Evolutionary conservation across 768 basidiomycete species (phyloP), one percentile per base, ranked within the genome.

Genomic region (Grammothele lineata): DNA sequence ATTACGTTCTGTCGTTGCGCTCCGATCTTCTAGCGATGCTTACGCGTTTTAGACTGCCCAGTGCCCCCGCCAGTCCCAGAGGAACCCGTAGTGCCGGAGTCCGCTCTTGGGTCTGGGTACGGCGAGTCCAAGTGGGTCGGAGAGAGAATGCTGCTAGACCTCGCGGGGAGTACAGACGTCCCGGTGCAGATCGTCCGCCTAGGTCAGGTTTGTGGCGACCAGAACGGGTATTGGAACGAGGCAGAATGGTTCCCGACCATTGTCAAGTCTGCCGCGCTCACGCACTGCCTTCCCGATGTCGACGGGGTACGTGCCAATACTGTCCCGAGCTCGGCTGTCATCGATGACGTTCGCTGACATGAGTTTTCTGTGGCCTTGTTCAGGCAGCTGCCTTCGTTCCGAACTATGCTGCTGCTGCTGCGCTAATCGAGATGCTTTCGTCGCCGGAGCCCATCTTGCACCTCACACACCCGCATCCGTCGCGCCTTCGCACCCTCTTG

Each of bases 241-340:
- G 44, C 42, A 8, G 70, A 72, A 37, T 72, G 71, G 68, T 39
- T 72, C 32, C 69, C 71, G 18, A 50, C 57, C 30, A 34, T 72
- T 5, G 56, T 70, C 15, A 54, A 58, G 30, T 55, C 59, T 7
- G 39, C 37, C 2, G 30, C 19, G 23, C 19, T 34, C 23, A 36
- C 25, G 9, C 25, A 24, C 6, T 40, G 27, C 35, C 24, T 45
- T 4, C 37, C 43, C 2, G 42, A 43, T 30, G 18, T 34, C 9
- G 21, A 39, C 9, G 30, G 33, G 18, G 46, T 47, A 35, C 27
- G 27, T 30, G 8, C 7, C 14, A 7, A 7, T 14, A 14, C 27
- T 30, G 27, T 7, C 27, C 14, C 14, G 27, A 30, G 27, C 27
- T 30, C 14, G n/a, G n/a, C n/a, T n/a, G n/a, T n/a, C n/a, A n/a